Percentiles rank a stretch among this genome's conserved stretches.
Conservation (phyloP, 2,329 filamentous ascomycete genomes). For the Biscogniauxia mediterranea region DNA sequence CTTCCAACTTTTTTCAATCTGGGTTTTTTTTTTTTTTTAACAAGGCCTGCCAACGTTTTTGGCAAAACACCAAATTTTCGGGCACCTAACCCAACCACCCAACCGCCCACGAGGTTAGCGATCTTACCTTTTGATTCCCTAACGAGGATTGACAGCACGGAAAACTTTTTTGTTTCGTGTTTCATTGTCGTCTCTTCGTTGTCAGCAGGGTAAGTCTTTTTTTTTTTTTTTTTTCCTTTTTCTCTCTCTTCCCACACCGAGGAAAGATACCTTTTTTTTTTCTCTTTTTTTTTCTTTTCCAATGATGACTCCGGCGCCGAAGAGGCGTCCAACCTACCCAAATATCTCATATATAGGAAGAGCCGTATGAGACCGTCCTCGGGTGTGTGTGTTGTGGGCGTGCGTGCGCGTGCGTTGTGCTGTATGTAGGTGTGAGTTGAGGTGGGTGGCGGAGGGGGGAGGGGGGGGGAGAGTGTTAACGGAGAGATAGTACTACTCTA, state of each 20-base stretch:
- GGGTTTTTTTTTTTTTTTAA: background rate
- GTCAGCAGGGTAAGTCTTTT: background rate
- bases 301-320: slow-evolving; percentile 36
- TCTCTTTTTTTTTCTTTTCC: background rate
- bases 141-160: background rate
- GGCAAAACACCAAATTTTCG: background rate
- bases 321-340: slow-evolving; percentile 33
- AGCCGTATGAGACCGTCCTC: slow-evolving; percentile 36
- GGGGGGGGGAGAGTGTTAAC: background rate
- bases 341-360: slow-evolving; percentile 31
- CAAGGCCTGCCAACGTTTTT: background rate
- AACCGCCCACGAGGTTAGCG: background rate
- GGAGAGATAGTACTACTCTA: background rate
- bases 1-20: background rate
- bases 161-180: too few relatives aligned
- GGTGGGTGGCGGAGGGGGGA: background rate
- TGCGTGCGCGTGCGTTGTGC: too few relatives aligned
- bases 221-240: background rate
- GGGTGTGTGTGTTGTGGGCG: slow-evolving; percentile 7
- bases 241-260: too few relatives aligned
- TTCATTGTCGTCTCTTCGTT: background rate
- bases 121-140: background rate
- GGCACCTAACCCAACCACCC: background rate
- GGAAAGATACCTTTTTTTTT: too few relatives aligned
- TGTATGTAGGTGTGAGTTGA: too few relatives aligned